Evolutionary conservation across 139 green algal species (phyloP), one percentile per base, ranked within the genome.

Genomic region (Asterochloris erici): DNA sequence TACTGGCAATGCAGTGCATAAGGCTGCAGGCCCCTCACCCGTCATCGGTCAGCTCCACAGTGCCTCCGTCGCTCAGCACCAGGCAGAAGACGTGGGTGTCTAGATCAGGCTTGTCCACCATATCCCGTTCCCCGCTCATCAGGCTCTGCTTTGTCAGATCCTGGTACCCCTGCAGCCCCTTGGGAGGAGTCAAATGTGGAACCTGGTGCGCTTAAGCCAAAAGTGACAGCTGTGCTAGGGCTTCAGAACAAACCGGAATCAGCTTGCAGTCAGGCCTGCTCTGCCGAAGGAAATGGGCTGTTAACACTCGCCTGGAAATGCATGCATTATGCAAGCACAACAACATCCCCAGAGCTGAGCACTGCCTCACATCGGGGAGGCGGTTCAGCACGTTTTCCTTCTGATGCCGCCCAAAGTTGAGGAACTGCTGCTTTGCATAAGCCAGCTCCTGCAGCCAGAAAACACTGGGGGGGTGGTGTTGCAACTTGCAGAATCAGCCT

Each of bases 61-160:
- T 74, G 9, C 89, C 89, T 15, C 80, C 19, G 79, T 91, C 88
- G 54, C 85, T 81, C 73, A 89, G 80, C 81, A 92, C 87, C 11
- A 77, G 77, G 70, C 79, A 87, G 75, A 92, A 92, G 38, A 90
- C 87, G 64, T 91, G 87, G 15, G 60, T 68, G 76, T 86, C 85
- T 70, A 91, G 78, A 68, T 89, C 66, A 28, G 89, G 89, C 0
- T 28, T 19, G 11, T 85, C 83, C 64, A 92, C 82, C 81, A 90
- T 91, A 78, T 92, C 89, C 17, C 87, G 86, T 14, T 19, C 63
- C 0, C 69, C 38, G 76, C 89, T 84, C 23, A 81, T 83, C 27
- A 76, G 75, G 6, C 83, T 86, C 73, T 91, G 83, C 29, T 85
- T 85, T 54, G 86, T 75, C 26, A 92, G 81, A 17, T 85, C 85